Percentiles rank a stretch among this genome's conserved stretches.
Evolutionary conservation across 2,329 filamentous ascomycete genomes (phyloP).

Genomic region (Lecanicillium sp.): DNA sequence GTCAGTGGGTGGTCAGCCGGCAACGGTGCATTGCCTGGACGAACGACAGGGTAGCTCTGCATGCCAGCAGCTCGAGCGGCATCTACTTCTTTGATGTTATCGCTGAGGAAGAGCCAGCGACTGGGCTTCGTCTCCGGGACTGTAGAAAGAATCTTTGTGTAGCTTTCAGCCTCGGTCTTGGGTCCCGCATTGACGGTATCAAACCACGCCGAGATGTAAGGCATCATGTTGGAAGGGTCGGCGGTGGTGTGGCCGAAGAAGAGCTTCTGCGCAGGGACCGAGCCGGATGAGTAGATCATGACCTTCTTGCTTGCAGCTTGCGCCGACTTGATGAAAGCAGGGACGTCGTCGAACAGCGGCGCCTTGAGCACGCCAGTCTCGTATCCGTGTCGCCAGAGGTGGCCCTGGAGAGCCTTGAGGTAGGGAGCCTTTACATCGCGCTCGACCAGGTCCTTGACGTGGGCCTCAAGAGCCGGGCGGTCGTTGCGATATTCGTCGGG

Average conservation of each 20-base stretch:
- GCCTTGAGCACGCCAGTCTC: constrained; percentile 61
- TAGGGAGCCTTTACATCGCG: constrained; percentile 71
- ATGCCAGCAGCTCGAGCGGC: constrained; percentile 59
- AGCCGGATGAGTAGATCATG: constrained; percentile 78
- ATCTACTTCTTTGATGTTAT: constrained; percentile 66
- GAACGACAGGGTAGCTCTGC: constrained; percentile 53
- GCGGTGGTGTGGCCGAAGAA: constrained; percentile 64
- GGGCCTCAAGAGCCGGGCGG: constrained; percentile 54
- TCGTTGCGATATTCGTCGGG: constrained; percentile 56
- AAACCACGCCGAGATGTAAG: constrained; percentile 60
- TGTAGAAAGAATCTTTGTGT: constrained; percentile 53
- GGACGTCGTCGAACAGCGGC: constrained; percentile 69
- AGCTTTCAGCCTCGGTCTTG: constrained; percentile 63
- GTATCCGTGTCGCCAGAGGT: constrained; percentile 73
- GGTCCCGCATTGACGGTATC: constrained; percentile 76
- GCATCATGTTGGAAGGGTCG: constrained; percentile 52
- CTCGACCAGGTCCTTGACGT: constrained; percentile 64
- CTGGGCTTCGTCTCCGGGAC: constrained; percentile 37
- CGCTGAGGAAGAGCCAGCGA: constrained; percentile 72
- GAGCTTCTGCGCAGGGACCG: constrained; percentile 73
- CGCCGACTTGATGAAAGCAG: constrained; percentile 57
- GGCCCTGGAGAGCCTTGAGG: constrained; percentile 73
- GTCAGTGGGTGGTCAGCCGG: constrained; percentile 39
- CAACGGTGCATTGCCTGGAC: constrained; percentile 66
- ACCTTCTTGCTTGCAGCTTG: constrained; percentile 49